Conservation (phyloP, 2,329 filamentous ascomycete genomes). For the Metarhizium anisopliae region DNA sequence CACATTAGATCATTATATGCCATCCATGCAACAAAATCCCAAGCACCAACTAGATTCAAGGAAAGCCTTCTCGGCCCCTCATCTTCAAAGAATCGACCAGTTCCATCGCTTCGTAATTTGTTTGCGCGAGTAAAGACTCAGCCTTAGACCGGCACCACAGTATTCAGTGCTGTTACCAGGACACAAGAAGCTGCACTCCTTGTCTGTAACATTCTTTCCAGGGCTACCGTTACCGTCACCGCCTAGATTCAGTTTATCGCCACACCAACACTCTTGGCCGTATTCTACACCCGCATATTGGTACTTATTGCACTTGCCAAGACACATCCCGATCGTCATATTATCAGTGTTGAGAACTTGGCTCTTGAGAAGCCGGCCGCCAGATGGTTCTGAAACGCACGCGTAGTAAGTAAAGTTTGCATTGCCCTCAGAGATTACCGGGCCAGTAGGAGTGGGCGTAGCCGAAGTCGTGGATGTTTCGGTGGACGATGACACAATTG, state of each 20-base stretch:
- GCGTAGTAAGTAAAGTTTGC: conserved; percentile 28
- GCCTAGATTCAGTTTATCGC: conserved; percentile 19
- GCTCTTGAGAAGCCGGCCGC: conserved; percentile 20
- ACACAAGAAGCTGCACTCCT: conserved; percentile 24
- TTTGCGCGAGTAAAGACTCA: conserved; percentile 22
- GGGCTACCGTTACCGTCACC: conserved; percentile 13
- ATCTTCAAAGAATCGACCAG: not conserved
- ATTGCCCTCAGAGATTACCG: conserved; percentile 23
- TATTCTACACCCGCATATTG: conserved; percentile 29
- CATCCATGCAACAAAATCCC: not conserved
- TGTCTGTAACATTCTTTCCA: conserved; percentile 20
- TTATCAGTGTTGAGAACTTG: conserved; percentile 21
- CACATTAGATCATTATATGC: not conserved
- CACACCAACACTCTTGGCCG: conserved; percentile 29
- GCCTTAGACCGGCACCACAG: conserved; percentile 20
- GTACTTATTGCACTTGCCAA: conserved; percentile 23
- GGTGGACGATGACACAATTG: not conserved
- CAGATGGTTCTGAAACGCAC: conserved; percentile 24
- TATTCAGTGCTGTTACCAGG: conserved; percentile 22
- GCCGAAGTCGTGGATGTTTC: conserved; percentile 8
- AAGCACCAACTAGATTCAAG: not conserved
- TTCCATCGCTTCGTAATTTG: conserved; percentile 1
- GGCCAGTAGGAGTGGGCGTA: conserved; percentile 14
- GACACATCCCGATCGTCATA: conserved; percentile 26
- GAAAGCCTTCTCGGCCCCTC: not conserved